Evolutionary conservation across 352 stramenopile species (phyloP).

Genomic region (Phytophthora kernoviae): DNA sequence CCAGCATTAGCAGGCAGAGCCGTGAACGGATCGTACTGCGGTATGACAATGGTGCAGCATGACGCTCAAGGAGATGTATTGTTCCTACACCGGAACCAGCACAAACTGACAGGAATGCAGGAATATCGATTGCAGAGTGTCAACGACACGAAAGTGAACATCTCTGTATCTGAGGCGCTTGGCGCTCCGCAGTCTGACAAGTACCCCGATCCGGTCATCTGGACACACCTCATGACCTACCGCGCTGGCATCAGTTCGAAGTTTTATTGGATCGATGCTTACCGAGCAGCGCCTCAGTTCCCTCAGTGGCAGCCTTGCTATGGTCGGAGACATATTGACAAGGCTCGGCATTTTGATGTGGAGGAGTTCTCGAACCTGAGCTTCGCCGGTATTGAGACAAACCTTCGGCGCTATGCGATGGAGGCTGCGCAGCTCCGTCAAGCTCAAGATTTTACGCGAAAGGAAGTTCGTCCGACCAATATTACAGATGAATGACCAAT

Average conservation of each 20-base stretch:
- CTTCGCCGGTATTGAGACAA: slow-evolving; percentile 21
- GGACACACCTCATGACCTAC: slow-evolving; percentile 71
- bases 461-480: slow-evolving; percentile 8
- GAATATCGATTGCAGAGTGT: slow-evolving; percentile 17
- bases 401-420: slow-evolving; percentile 27
- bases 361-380: slow-evolving; percentile 20
- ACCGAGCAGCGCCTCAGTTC: slow-evolving; percentile 37
- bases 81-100: slow-evolving; percentile 58
- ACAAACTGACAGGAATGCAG: slow-evolving; percentile 37
- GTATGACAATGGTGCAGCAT: slow-evolving; percentile 56
- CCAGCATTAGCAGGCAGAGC: slow-evolving; percentile 38
- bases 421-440: slow-evolving; percentile 16
- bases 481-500: slow-evolving; percentile 6
- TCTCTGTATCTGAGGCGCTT: slow-evolving; percentile 19
- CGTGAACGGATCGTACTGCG: slow-evolving; percentile 48
- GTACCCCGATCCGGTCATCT: slow-evolving; percentile 52
- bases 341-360: slow-evolving; percentile 18
- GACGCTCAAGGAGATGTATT: slow-evolving; percentile 36
- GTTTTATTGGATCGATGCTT: slow-evolving; percentile 62
- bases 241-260: slow-evolving; percentile 34
- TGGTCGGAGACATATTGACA: slow-evolving; percentile 29
- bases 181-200: slow-evolving; percentile 21
- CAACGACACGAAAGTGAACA: slow-evolving; percentile 8
- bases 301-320: slow-evolving; percentile 63
- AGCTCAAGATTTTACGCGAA: slow-evolving; percentile 13